A percentile compares a stretch with the other conserved stretches of the same genome.
These are phyloP conservation scores for Botryosphaeria agaves DNA, from an alignment of 2,329 filamentous ascomycete genomes.

Conservation along the genomic window DNA sequence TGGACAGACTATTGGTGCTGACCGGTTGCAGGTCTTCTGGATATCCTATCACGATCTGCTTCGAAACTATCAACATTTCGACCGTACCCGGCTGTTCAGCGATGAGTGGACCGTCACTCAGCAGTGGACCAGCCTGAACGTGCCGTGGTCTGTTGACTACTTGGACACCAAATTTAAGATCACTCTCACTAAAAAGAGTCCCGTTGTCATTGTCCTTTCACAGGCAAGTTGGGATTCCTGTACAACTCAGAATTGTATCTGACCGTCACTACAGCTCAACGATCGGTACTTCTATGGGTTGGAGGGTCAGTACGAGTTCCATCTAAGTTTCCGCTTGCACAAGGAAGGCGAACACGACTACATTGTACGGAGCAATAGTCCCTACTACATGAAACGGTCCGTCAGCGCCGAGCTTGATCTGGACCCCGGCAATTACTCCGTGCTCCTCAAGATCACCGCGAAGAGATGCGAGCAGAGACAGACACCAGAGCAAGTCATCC, in stretches of 20 bases:
- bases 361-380: conserved; percentile 37
- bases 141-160: conserved; percentile 44
- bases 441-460: conserved; percentile 59
- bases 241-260: neutral
- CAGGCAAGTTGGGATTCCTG: conserved; percentile 18
- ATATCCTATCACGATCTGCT: conserved; percentile 42
- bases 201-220: conserved; percentile 39
- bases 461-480: conserved; percentile 32
- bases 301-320: conserved; percentile 38
- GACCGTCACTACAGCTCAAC: conserved; percentile 28
- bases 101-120: conserved; percentile 42
- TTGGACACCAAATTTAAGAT: conserved; percentile 42
- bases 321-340: conserved; percentile 40
- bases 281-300: conserved; percentile 42
- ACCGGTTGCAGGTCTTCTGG: conserved; percentile 31
- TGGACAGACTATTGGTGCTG: neutral
- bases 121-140: conserved; percentile 41
- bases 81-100: conserved; percentile 42
- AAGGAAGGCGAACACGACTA: conserved; percentile 43
- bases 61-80: conserved; percentile 40
- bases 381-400: conserved; percentile 49
- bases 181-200: conserved; percentile 31
- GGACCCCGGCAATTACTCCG: conserved; percentile 55
- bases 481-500: conserved; percentile 50
- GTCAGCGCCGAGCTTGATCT: conserved; percentile 63